Base-by-base conservation (phyloP, 805 yeast species). In the Starmerella bombi region DNA sequence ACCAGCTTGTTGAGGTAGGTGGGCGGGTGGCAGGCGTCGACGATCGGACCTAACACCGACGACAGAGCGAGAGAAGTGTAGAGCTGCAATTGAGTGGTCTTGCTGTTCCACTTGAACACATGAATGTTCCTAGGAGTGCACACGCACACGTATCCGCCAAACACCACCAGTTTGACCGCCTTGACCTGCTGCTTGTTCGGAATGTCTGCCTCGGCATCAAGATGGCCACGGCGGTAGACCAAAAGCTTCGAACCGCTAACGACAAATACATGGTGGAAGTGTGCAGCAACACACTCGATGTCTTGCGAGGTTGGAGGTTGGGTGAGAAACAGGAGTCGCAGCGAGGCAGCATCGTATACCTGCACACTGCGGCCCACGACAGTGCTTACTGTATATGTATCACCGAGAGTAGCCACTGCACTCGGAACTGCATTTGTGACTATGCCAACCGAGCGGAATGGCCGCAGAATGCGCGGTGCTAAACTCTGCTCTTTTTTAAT, bases 291-390 rank as follows among this genome's bases (percentile, higher is more conserved):
- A 18, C 78, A 72, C 20, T 78, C 74, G 49, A 88, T 85, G 42
- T 73, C 71, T 6, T 73, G 56, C 0, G 77, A 70, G 0, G 94
- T 79, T 57, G 81, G 88, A 17, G 70, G 72, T 49, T 75, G 81
- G 0, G 94, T 82, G 10, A 88, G 93, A 60, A 91, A 88, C 18
- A 88, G 63, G 47, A 88, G 64, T 50, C 82, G 91, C 46, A 88
- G 64, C 5, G 81, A 83, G 25, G 88, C 75, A 12, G 53, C 94
- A 63, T 91, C 98, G 55, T 81, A 91, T 22, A 91, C 83, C 59
- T 88, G 97, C 64, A 91, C 83, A 1, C 88, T 70, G 39, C 75
- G 69, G 3, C 96, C 97, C 18, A 91, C 94, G 34, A 82, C 76
- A 0, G 97, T 88, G 15, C 79, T 93, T 30, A 84, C 74, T 54